Evolutionary conservation across 306 rosid genomes (phyloP), one percentile per base, ranked within the genome.

Genomic region (peach (Prunus persica)): DNA sequence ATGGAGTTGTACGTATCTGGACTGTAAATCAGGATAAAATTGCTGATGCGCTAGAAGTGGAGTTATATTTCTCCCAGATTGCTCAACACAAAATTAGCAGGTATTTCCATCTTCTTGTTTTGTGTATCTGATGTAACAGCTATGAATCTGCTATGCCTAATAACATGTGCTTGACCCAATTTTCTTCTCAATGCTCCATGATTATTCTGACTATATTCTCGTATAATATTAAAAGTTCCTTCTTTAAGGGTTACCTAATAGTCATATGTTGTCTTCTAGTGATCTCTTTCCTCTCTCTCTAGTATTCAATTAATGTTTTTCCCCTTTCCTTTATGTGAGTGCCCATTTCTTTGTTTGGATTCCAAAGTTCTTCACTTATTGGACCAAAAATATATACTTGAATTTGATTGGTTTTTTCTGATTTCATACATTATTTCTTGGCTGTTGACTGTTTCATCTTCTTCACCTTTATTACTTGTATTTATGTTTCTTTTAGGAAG

Each of bases 1-100:
- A 95, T 73, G 97, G 98, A 87, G 82, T 88, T 45, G 88, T 76
- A 54, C 96, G 97, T 66, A 79, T 95, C 69, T 95, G 98, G 98
- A 89, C 98, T 3, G 67, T 76, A 27, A 82, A 85, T 78, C 87
- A 79, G 67, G 90, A 87, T 76, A 89, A 82, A 82, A 83, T 84
- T 77, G 96, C 98, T 34, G 93, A 91, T 46, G 84, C 88, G 20
- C 77, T 67, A 20, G 97, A 92, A 84, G 84, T 82, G 30, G 97
- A 95, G 78, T 82, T 86, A 76, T 95, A 82, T 86, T 68, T 84
- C 65, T 86, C 93, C 7, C 84, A 87, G 68, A 86, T 95, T 80
- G 83, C 97, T 74, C 90, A 90, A 64, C 85, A 89, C 87, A 92
- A 90, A 86, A 51, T 81, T 81, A 90, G 94, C 83, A 90, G 97